Evolutionary conservation across 176 grass and related monocot species (phyloP).

Genomic region (Olyra latifolia): DNA sequence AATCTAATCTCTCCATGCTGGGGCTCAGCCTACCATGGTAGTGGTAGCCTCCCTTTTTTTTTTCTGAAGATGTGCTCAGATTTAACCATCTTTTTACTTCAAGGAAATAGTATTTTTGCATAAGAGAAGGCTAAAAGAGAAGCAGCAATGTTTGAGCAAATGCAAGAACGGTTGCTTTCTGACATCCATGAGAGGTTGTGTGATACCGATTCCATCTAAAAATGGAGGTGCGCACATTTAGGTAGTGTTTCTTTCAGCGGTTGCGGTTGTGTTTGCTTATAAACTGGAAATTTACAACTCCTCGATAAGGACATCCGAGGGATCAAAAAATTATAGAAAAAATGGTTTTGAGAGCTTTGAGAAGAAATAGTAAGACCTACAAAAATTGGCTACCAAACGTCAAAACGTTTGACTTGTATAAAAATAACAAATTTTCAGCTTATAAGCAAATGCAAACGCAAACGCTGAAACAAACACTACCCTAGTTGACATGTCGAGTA

Average conservation of each 20-base stretch:
- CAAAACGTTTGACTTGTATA: too few species aligned
- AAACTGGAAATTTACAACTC: too few species aligned
- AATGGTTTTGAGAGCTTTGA: too few species aligned
- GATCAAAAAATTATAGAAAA: too few species aligned
- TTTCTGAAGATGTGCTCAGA: slow-evolving; percentile 27
- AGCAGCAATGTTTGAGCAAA: neutral
- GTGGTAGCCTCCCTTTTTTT: slow-evolving; percentile 20
- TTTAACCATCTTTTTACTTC: neutral
- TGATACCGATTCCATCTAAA: slow-evolving; percentile 13
- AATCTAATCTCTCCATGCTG: slow-evolving; percentile 39
- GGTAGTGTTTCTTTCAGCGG: too few species aligned
- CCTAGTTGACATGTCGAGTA: slow-evolving; percentile 13
- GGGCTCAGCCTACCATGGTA: slow-evolving; percentile 28
- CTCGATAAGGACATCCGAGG: too few species aligned
- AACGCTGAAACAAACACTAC: too few species aligned
- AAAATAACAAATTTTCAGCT: too few species aligned
- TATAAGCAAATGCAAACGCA: too few species aligned
- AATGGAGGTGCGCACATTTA: neutral
- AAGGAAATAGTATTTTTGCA: neutral
- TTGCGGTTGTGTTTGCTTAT: too few species aligned
- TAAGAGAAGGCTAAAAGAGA: neutral
- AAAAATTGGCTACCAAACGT: too few species aligned
- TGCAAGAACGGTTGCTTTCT: neutral
- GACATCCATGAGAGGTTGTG: neutral
- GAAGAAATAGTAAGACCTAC: too few species aligned